Evolutionary conservation across 805 yeast species (phyloP), one percentile per base, ranked within the genome.

Genomic region (Grigorovia jiainica): DNA sequence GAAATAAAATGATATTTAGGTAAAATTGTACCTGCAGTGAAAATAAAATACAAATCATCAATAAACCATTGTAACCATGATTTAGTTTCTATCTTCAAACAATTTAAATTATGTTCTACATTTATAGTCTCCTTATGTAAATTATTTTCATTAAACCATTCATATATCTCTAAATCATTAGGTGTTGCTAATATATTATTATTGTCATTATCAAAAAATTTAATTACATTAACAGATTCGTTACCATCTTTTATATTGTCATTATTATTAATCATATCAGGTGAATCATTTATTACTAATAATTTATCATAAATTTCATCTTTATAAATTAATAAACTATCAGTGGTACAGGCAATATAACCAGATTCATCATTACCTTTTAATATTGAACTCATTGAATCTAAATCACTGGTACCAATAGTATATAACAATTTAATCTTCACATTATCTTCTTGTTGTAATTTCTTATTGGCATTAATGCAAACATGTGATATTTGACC

Each of bases 281-380:
- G 32, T 7, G 25, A 30, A 5, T 43, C 29, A 4, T 54, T 52
- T 19, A 58, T 35, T 40, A 40, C 50, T 25, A 60, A 34, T 3
- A 52, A 43, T 21, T 49, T 48, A 39, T 59, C 65, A 38, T 50
- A 59, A 7, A 57, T 40, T 24, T 57, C 58, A 5, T 49, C 40
- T 24, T 50, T 53, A 33, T 43, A 47, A 7, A 48, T 24, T 25
- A 60, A 38, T 25, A 60, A 52, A 33, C 54, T 60, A 40, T 60
- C 65, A 37, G 58, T 57, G 5, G 65, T 58, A 18, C 58, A 58
- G 13, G 63, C 65, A 18, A 60, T 46, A 40, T 46, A 57, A 4
- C 59, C 54, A 7, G 36, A 24, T 16, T 43, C 21, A 18, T 34
- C 38, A 16, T 18, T 23, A 7, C 10, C 20, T 23, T 20, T 15